Base-by-base conservation (phyloP, 1,284 basidiomycete genomes). In the Rhodotorula sp. region DNA sequence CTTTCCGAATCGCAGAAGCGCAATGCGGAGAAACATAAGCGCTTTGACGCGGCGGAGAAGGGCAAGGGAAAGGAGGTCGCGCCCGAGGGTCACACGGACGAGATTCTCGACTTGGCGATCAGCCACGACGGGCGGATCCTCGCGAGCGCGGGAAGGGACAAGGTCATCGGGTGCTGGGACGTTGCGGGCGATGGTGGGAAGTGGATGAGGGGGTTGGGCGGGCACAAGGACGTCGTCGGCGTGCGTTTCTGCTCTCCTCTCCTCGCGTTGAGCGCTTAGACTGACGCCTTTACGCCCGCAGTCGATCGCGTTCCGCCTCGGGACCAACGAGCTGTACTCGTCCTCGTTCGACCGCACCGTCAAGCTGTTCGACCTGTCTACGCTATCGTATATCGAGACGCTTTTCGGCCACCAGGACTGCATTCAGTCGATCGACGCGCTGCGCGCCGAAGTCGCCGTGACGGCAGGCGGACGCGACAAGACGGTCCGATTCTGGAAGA, bases 321-420 rank as follows among this genome's bases (percentile, higher is more conserved):
- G 88, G n/a, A 89, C 90, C 2, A 85, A 90, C 50, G 91, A 94
- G 78, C 85, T 98, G 50, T 96, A 96, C 77, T 90, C 90, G 0
- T 90, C 88, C 21, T 97, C 94, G 0, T 89, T 91, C 71, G 96
- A 98, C 80, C 90, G 96, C 19, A 95, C 94, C 15, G 82, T 98
- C 62, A 96, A 97, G 81, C 86, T 98, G 27, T 97, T 91, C 80
- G 94, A 95, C 78, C 84, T 94, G 27, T 85, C 88, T 1, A 89
- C 90, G 0, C 88, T 97, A 83, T 92, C 91, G 9, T 95, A 96
- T 79, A 90, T 98, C 69, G 97, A 99, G 81, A 98, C 96, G 21
- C 85, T 99, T 15, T 99, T 97, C 80, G 96, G 96, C 2, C 96
- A 99, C 80, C 97, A 99, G 84, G 96, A 98, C 80, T 86, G 88